phyloP scores from a whole-genome alignment of 2,329 filamentous ascomycete genomes.

The Aspergillus pseudoterreus region DNA sequence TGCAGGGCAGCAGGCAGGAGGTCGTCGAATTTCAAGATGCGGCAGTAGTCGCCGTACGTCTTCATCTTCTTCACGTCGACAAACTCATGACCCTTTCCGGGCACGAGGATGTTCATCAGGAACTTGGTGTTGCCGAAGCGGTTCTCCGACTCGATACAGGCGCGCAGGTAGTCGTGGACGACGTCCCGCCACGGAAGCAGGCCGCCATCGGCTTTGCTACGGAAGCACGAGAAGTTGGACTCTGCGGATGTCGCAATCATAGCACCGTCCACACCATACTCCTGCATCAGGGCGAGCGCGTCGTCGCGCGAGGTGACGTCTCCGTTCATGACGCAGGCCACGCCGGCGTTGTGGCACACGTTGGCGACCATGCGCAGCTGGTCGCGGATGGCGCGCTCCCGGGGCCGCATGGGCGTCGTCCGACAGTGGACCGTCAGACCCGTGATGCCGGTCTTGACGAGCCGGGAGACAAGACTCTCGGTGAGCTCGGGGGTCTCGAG shows the following conservation, averaged over 20 bases:
- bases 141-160: slow-evolving; percentile 75
- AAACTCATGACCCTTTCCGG: slow-evolving; percentile 68
- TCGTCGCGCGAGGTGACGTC: slow-evolving; percentile 76
- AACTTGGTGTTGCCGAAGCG: slow-evolving; percentile 92
- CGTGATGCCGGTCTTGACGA: slow-evolving; percentile 85
- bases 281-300: slow-evolving; percentile 64
- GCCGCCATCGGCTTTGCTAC: slow-evolving; percentile 64
- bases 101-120: slow-evolving; percentile 77
- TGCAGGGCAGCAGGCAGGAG: slow-evolving; percentile 59
- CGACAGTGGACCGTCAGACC: slow-evolving; percentile 93
- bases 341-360: slow-evolving; percentile 77
- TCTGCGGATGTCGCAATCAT: slow-evolving; percentile 97
- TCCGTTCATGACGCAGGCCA: slow-evolving; percentile 94
- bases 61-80: slow-evolving; percentile 61
- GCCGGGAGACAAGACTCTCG: slow-evolving; percentile 68
- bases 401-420: slow-evolving; percentile 89
- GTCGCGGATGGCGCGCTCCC: slow-evolving; percentile 79
- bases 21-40: slow-evolving; percentile 61
- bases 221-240: slow-evolving; percentile 85
- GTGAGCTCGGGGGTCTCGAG: slow-evolving; percentile 75
- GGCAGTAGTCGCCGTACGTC: slow-evolving; percentile 68
- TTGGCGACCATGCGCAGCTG: slow-evolving; percentile 80
- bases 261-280: slow-evolving; percentile 85
- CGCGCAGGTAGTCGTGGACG: slow-evolving; percentile 69
- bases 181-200: slow-evolving; percentile 72